Conservation (phyloP, 2,329 filamentous ascomycete species). For the Calonectria fujianensis region DNA sequence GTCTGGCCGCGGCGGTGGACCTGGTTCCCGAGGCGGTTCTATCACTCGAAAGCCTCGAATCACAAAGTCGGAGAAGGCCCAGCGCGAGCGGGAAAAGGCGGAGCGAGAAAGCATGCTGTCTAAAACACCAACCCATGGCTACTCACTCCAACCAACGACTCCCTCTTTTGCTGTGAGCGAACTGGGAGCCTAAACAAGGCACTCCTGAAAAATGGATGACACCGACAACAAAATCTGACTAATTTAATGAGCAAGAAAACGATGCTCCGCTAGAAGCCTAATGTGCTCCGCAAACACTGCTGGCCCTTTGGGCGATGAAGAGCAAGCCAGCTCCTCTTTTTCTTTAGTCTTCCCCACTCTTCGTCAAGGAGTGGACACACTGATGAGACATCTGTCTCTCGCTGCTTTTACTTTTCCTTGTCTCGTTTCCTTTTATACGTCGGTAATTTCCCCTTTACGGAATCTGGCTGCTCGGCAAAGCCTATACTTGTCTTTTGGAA, state of each 20-base stretch:
- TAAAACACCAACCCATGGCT: slow-evolving; percentile 62
- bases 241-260: neutral
- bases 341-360: slow-evolving; percentile 16
- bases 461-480: slow-evolving; percentile 46
- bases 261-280: slow-evolving; percentile 7
- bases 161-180: slow-evolving; percentile 62
- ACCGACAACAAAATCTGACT: neutral
- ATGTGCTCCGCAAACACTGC: slow-evolving; percentile 5
- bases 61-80: slow-evolving; percentile 89
- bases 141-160: slow-evolving; percentile 62
- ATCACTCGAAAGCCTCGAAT: slow-evolving; percentile 88
- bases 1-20: slow-evolving; percentile 70
- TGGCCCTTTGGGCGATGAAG: neutral
- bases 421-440: slow-evolving; percentile 42
- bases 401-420: slow-evolving; percentile 30
- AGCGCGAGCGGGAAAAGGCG: slow-evolving; percentile 87
- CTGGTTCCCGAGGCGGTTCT: slow-evolving; percentile 84
- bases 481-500: slow-evolving; percentile 39
- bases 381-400: slow-evolving; percentile 24
- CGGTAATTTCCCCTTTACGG: slow-evolving; percentile 42
- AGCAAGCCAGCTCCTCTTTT: slow-evolving; percentile 5
- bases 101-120: slow-evolving; percentile 76
- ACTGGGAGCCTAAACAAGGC: slow-evolving; percentile 56
- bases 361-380: neutral
- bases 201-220: neutral